These are phyloP conservation scores for Hevea brasiliensis DNA, from an alignment of 345 rosid species.

Conservation along the genomic window DNA sequence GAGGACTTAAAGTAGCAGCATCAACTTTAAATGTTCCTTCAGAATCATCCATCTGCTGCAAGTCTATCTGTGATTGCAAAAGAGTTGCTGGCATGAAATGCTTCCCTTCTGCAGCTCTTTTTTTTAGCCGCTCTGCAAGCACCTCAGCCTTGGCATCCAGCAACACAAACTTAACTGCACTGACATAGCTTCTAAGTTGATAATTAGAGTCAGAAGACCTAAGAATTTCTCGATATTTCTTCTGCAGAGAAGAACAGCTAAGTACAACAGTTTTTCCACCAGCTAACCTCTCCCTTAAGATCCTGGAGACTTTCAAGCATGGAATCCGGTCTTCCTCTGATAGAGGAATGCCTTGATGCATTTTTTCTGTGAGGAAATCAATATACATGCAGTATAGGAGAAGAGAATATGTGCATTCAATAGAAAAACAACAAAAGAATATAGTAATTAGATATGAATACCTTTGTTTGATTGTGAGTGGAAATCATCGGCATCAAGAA, in stretches of 20 bases:
- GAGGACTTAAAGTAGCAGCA: constrained; percentile 52
- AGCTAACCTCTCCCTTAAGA: constrained; percentile 38
- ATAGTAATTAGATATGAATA: constrained; percentile 13
- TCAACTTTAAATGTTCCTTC: constrained; percentile 61
- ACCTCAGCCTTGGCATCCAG: constrained; percentile 58
- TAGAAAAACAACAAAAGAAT: not conserved
- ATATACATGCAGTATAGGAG: not conserved
- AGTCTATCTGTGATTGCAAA: constrained; percentile 75
- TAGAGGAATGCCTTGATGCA: constrained; percentile 68
- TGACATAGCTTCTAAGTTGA: constrained; percentile 34
- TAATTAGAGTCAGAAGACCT: constrained; percentile 60
- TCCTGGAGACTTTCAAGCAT: constrained; percentile 58
- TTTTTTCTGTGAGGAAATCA: constrained; percentile 56
- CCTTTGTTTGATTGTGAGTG: constrained; percentile 78
- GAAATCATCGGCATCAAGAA: constrained; percentile 87
- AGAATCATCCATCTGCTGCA: constrained; percentile 59
- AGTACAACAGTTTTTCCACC: constrained; percentile 48
- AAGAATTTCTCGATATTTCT: constrained; percentile 67
- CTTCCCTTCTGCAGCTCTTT: constrained; percentile 59
- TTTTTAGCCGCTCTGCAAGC: constrained; percentile 50
- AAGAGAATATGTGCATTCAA: not conserved
- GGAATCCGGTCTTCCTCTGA: constrained; percentile 80
- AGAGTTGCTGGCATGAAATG: constrained; percentile 84
- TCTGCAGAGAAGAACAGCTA: constrained; percentile 73
- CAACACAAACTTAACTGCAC: constrained; percentile 57